Percentiles rank a stretch among this genome's conserved stretches.
Evolutionary conservation across 164 flowering plant genomes (phyloP).

Genomic region (Cinnamomum chago): DNA sequence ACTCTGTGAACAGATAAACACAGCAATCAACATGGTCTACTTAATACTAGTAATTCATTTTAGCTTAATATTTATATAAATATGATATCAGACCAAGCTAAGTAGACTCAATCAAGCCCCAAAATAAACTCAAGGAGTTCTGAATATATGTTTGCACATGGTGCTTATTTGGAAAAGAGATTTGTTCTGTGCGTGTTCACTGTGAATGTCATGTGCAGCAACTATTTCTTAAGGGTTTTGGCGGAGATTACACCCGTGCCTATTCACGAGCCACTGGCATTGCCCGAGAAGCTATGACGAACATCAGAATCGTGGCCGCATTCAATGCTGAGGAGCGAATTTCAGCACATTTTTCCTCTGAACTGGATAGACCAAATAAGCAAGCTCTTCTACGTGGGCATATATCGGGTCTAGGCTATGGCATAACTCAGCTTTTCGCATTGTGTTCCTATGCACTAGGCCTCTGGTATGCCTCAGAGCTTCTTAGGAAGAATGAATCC

Average conservation of each 20-base stretch:
- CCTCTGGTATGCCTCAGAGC: constrained; percentile 72
- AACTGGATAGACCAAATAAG: constrained; percentile 42
- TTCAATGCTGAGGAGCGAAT: constrained; percentile 62
- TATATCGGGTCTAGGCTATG: constrained; percentile 69
- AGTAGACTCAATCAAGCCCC: not conserved
- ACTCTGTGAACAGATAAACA: no score
- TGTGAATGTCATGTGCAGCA: constrained; percentile 37
- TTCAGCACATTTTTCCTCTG: constrained; percentile 37
- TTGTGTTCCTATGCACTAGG: constrained; percentile 65
- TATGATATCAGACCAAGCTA: not conserved
- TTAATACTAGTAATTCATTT: no score
- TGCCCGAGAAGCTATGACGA: constrained; percentile 75
- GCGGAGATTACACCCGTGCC: constrained; percentile 55
- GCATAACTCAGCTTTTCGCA: constrained; percentile 51
- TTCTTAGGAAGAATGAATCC: constrained; percentile 40
- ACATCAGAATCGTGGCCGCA: constrained; percentile 73
- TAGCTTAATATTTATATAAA: no score
- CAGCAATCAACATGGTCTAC: no score
- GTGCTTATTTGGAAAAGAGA: not conserved
- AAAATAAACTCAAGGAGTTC: not conserved
- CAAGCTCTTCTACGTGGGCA: constrained; percentile 60
- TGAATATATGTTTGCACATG: not conserved
- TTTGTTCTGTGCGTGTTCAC: not conserved
- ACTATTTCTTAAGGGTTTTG: constrained; percentile 70
- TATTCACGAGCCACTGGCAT: constrained; percentile 51